Evolutionary conservation across 345 rosid genomes (phyloP).

Genomic region (Moricandia arvensis): DNA sequence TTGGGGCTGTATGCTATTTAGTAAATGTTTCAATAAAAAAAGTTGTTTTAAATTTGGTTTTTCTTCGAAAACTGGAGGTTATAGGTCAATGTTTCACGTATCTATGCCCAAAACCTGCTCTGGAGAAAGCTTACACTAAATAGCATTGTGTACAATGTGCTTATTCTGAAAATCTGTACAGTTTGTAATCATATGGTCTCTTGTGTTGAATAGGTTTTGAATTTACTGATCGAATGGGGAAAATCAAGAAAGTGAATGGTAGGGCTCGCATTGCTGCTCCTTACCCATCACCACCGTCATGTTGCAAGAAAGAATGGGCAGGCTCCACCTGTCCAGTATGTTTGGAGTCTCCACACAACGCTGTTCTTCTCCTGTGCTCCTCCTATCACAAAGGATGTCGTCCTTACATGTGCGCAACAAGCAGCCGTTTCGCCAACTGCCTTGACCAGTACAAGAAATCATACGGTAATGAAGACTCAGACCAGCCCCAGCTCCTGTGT

Average conservation of each 20-base stretch:
- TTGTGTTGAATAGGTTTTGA: constrained; percentile 25
- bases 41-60: too few species aligned
- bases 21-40: too few species aligned
- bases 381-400: constrained; percentile 89
- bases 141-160: not conserved
- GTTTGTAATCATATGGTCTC: not conserved
- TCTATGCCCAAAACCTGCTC: too few species aligned
- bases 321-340: constrained; percentile 68
- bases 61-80: too few species aligned
- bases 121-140: not conserved
- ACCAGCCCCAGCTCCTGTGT: constrained; percentile 72
- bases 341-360: constrained; percentile 84
- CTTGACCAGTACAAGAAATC: constrained; percentile 87
- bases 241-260: constrained; percentile 44
- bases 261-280: constrained; percentile 29
- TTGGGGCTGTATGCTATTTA: too few species aligned
- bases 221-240: constrained; percentile 47
- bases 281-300: constrained; percentile 42
- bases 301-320: constrained; percentile 63
- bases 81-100: too few species aligned
- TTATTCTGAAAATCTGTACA: not conserved
- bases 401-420: constrained; percentile 91
- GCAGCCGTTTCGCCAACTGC: constrained; percentile 79
- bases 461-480: constrained; percentile 40
- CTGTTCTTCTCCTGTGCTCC: constrained; percentile 79